Conservation (phyloP, 495 filamentous ascomycete genomes). For the Melanomma pulvis-pyrius region DNA sequence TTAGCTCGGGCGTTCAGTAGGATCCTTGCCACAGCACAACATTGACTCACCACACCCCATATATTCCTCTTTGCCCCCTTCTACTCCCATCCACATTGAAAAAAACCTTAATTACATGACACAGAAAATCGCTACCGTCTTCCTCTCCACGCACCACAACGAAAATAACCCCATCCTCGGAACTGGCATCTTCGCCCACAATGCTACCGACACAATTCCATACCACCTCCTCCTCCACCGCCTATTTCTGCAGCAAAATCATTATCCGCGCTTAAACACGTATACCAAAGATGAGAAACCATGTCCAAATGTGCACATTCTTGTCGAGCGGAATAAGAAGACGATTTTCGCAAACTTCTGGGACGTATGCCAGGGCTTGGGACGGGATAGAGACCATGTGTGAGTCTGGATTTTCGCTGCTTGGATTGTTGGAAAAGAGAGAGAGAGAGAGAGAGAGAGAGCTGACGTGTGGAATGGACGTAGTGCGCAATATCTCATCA, state of each 20-base stretch:
- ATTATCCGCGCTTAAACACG: background rate
- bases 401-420: background rate
- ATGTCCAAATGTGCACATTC: background rate
- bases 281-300: background rate
- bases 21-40: too few relatives aligned
- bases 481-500: background rate
- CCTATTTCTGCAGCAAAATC: background rate
- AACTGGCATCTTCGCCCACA: slow-evolving; percentile 3
- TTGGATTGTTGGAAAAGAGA: background rate
- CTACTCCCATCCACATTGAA: too few relatives aligned
- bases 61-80: too few relatives aligned
- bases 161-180: background rate
- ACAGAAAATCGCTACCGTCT: background rate
- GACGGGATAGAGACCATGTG: background rate
- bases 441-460: too few relatives aligned
- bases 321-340: background rate
- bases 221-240: slow-evolving; percentile 6
- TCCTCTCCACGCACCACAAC: background rate
- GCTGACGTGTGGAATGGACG: background rate
- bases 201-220: background rate
- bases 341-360: background rate
- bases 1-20: too few relatives aligned
- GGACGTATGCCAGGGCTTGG: background rate
- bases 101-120: too few relatives aligned
- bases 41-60: too few relatives aligned